These are phyloP conservation scores for Leucocoprinus sp. DNA, from an alignment of 768 basidiomycete species.

Conservation along the genomic window DNA sequence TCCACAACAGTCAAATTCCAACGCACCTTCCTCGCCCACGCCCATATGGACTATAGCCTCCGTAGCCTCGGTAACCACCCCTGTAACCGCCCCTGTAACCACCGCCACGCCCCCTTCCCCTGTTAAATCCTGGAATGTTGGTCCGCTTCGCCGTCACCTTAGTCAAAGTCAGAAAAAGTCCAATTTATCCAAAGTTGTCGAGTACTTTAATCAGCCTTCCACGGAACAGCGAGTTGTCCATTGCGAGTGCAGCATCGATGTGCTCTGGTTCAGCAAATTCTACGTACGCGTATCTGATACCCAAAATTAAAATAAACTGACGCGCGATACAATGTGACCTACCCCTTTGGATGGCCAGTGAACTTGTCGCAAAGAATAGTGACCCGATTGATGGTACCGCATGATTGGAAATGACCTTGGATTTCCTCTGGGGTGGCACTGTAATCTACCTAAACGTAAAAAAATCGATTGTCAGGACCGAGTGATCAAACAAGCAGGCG, in stretches of 20 bases:
- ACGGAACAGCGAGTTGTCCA: slow-evolving; percentile 95
- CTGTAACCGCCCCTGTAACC: slow-evolving; percentile 46
- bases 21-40: slow-evolving; percentile 69
- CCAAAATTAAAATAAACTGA: neutral
- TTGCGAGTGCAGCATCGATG: slow-evolving; percentile 82
- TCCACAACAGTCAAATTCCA: neutral
- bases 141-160: slow-evolving; percentile 95
- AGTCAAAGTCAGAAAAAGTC: slow-evolving; percentile 1
- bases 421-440: slow-evolving; percentile 96
- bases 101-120: slow-evolving; percentile 63
- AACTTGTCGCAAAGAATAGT: slow-evolving; percentile 99
- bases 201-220: slow-evolving; percentile 85
- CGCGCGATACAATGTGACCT: slow-evolving; percentile 7
- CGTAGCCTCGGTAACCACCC: slow-evolving; percentile 41
- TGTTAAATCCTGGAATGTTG: slow-evolving; percentile 87
- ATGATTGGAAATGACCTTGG: slow-evolving; percentile 93
- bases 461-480: slow-evolving; percentile 10
- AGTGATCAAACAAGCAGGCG: slow-evolving; percentile 29
- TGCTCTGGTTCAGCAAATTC: slow-evolving; percentile 94
- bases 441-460: slow-evolving; percentile 78
- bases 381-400: slow-evolving; percentile 96
- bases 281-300: slow-evolving; percentile 86
- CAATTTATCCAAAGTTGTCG: neutral
- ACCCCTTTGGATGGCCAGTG: slow-evolving; percentile 99
- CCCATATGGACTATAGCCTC: slow-evolving; percentile 53